Base-by-base conservation (phyloP, 2,329 filamentous ascomycete species). In the Penicillium sclerotigenum region DNA sequence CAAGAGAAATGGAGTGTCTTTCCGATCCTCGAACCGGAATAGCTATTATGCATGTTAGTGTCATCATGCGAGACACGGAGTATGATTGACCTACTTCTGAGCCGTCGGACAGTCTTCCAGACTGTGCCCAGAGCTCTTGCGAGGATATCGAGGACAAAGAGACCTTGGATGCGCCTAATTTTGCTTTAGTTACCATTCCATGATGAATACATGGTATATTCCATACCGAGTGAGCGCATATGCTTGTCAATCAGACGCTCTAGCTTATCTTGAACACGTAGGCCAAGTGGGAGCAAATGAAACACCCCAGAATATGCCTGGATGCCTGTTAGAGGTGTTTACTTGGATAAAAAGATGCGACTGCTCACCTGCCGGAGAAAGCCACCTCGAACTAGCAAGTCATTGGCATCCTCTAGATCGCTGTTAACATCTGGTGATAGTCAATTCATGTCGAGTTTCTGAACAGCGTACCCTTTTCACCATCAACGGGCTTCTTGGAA, bases 241-340 rank as follows among this genome's bases (percentile, higher is more conserved):
- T 97, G 86, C 69, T 88, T 90, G 70, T 97, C 92, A 63, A 99
- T 88, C 11, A 97, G 77, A 11, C 77, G 77, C 69, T 97, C 91
- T 29, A 97, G 79, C 73, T 97, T 99, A 49, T 91, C 84, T 67
- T 96, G 91, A 0, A 97, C 90, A 28, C 91, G 84, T 29, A 91
- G 80, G 0, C 94, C 94, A 0, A 99, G 77, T 0, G 94, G 94
- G 1, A 99, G 81, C 69, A 96, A 81, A 68, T 99, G 94, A 66
- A 97, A 99, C 34, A 97, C 85, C 28, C 94, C 94, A 8, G 92
- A 85, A 70, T 96, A 89, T 20, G 91, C 87, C 85, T 91, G 63
- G 1, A 33, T 3, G 16, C 5, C 8, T 8, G n/a, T 51, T 18
- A 55, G 47, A 26, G 18, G 31, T 31, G 38, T 22, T 42, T 28